These are phyloP conservation scores for Brassica incana DNA, from an alignment of 345 rosid genomes.

Conservation along the genomic window DNA sequence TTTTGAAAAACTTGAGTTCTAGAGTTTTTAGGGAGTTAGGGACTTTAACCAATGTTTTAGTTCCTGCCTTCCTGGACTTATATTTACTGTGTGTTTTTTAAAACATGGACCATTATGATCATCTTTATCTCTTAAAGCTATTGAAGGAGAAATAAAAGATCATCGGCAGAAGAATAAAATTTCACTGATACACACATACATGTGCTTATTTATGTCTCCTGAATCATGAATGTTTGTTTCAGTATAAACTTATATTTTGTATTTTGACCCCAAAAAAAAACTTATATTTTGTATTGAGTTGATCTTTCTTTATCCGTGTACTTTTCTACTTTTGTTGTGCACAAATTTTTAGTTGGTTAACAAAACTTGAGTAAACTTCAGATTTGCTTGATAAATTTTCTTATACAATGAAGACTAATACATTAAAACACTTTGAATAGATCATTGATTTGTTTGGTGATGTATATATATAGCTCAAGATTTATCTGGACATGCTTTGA, in stretches of 20 bases:
- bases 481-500: not conserved
- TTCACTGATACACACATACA: too few species aligned
- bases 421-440: not conserved
- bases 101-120: not conserved
- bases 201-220: too few species aligned
- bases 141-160: not conserved
- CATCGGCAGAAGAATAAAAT: too few species aligned
- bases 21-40: too few species aligned
- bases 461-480: not conserved
- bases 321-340: not conserved
- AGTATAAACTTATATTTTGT: too few species aligned
- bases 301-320: too few species aligned
- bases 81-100: not conserved
- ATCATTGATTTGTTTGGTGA: not conserved
- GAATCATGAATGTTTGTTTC: too few species aligned
- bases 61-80: too few species aligned
- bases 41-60: too few species aligned
- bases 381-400: not conserved
- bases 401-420: not conserved
- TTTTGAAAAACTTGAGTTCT: too few species aligned
- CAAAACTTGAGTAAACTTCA: not conserved
- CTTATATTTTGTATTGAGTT: too few species aligned
- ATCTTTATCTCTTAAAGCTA: not conserved
- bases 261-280: too few species aligned
- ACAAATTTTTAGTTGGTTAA: not conserved